Conservation (phyloP, 2,329 filamentous ascomycete genomes). For the Moelleriella libera region DNA sequence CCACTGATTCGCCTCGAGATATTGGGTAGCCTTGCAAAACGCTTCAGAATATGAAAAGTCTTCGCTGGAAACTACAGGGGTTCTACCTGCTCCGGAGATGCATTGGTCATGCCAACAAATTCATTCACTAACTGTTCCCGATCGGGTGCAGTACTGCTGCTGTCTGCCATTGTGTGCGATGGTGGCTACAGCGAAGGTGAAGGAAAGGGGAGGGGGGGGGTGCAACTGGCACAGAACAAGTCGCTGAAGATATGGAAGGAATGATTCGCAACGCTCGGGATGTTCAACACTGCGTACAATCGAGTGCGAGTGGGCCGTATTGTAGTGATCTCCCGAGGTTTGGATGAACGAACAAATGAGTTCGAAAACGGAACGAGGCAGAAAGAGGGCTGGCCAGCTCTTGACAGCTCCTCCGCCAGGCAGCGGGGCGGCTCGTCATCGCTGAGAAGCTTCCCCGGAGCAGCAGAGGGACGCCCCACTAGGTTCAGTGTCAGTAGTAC, state of each 20-base stretch:
- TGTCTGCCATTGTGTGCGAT: slow-evolving; percentile 1
- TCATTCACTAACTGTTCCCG: slow-evolving; percentile 3
- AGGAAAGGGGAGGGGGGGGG: background rate
- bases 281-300: too few relatives aligned
- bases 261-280: too few relatives aligned
- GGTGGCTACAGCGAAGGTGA: background rate
- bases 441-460: background rate
- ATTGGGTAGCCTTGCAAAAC: slow-evolving; percentile 47
- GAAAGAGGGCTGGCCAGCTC: background rate
- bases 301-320: too few relatives aligned
- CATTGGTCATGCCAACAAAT: slow-evolving; percentile 3
- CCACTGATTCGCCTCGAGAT: slow-evolving; percentile 52
- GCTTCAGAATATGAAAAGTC: background rate
- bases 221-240: background rate
- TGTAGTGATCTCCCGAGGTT: too few relatives aligned
- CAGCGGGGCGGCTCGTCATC: slow-evolving; percentile 7
- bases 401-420: slow-evolving; percentile 1
- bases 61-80: too few relatives aligned
- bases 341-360: background rate
- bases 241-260: too few relatives aligned
- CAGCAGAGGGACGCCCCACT: background rate
- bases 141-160: slow-evolving; percentile 1
- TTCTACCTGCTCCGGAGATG: slow-evolving; percentile 4
- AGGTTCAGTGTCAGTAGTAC: too few relatives aligned
- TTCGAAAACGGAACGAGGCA: background rate